phyloP scores from a whole-genome alignment of 495 filamentous ascomycete species.

The Hypoxylon crocopeplum region DNA sequence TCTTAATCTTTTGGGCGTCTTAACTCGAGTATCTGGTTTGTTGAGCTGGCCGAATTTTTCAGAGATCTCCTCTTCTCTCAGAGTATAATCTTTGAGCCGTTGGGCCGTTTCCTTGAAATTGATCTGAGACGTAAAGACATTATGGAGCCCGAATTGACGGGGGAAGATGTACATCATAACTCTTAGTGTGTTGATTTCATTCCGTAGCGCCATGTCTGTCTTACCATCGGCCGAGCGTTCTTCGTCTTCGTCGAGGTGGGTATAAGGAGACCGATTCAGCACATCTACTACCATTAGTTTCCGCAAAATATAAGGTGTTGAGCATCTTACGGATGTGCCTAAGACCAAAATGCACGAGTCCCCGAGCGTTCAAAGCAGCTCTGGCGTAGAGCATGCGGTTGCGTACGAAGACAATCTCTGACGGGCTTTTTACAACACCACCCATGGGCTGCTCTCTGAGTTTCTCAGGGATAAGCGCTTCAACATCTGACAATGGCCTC shows the following conservation, averaged over 20 bases:
- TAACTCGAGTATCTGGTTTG: slow-evolving; percentile 29
- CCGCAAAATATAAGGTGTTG: not conserved
- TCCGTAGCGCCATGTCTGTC: slow-evolving; percentile 28
- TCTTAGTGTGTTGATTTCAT: slow-evolving; percentile 66
- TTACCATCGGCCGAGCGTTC: slow-evolving; percentile 3
- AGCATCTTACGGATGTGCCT: slow-evolving; percentile 75
- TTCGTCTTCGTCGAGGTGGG: slow-evolving; percentile 4
- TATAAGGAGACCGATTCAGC: slow-evolving; percentile 73
- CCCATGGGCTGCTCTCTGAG: slow-evolving; percentile 6
- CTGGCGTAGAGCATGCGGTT: slow-evolving; percentile 87
- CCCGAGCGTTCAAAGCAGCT: slow-evolving; percentile 69
- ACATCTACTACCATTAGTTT: slow-evolving; percentile 65
- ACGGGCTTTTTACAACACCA: slow-evolving; percentile 47
- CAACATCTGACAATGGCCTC: slow-evolving; percentile 46
- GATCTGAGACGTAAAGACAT: slow-evolving; percentile 79
- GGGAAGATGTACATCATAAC: slow-evolving; percentile 95
- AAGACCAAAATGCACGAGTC: slow-evolving; percentile 74
- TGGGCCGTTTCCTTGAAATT: slow-evolving; percentile 70
- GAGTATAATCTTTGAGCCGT: slow-evolving; percentile 79
- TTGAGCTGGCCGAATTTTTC: slow-evolving; percentile 41
- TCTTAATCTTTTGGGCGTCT: slow-evolving; percentile 79
- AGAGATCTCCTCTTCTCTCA: slow-evolving; percentile 82
- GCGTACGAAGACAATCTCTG: slow-evolving; percentile 77
- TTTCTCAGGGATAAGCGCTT: slow-evolving; percentile 24
- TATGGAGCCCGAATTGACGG: slow-evolving; percentile 86